Evolutionary conservation across 208 protist genomes (phyloP), one percentile per base, ranked within the genome.

Genomic region (Trypanosoma scelopori): DNA sequence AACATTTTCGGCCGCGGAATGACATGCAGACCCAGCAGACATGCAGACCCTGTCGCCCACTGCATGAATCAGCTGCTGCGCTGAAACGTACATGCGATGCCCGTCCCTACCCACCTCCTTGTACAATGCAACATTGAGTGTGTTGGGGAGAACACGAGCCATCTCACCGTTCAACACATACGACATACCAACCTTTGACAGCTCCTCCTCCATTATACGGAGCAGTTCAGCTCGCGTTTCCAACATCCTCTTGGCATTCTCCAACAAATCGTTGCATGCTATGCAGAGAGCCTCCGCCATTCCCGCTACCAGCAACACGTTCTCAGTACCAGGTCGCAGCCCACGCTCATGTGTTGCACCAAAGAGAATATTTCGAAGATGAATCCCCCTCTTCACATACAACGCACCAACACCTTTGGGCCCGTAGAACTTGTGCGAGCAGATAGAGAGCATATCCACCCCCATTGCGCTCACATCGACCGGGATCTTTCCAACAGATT

Each of bases 401-500:
- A 97, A 71, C 1, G 85, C 85, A 6, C 87, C 91, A 2, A 82
- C 64, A 45, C 94, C 94, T 55, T 99, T 99, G 22, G 98, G 98
- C 0, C 94, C 97, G 78, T 99, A 98, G 35, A 99, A 89, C 74
- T 99, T 99, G 78, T 99, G 98, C 6, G 91, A 96, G 50, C 84
- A 97, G 18, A 99, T 94, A 3, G 97, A 98, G 41, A 99, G 72
- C 0, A 98, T 61, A 82, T 99, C 97, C 41, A 98, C 92, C 9
- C 87, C 76, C 71, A 91, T 82, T 11, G 15, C 47, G 46, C 88
- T 85, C 0, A 99, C 95, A 80, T 99, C 76, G 7, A 99, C 82
- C 16, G 81, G 81, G 15, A 99, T 93, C 77, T 99, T 99, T 39
- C 98, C 99, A 12, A 99, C 59, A 0, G 97, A 91, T 78, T 99